Base-by-base conservation (phyloP, 805 yeast species). In the Candida ascalaphidarum region DNA sequence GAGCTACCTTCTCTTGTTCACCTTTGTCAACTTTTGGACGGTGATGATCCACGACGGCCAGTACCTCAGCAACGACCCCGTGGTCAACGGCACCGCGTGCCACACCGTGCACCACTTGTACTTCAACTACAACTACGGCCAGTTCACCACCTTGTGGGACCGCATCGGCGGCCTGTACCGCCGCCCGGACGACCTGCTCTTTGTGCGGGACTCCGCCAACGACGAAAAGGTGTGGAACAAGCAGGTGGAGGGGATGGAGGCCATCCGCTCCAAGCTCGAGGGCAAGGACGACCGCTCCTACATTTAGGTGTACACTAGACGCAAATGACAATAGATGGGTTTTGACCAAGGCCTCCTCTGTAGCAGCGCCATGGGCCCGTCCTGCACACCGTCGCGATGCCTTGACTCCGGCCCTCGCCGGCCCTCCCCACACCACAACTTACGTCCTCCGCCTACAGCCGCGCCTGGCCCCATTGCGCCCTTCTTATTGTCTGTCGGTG, bases 21-120 rank as follows among this genome's bases (percentile, higher is more conserved):
- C 89, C 1, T 80, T 86, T 58, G 96, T 92, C 40, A 89, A 92
- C 60, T 79, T 89, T 55, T 92, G 98, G 98, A 84, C 98, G 10
- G 95, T 92, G 23, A 81, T 89, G 92, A 92, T 92, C 50, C 98
- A 92, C 58, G 98, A 92, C 51, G 98, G 98, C 40, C 92, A 88
- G 53, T 92, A 86, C 57, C 56, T 89, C 66, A 81, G 95, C 24
- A 81, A 84, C 55, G 94, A 86, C 54, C 95, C 96, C 5, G 72
- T 85, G 33, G 81, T 92, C 41, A 92, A 92, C 58, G 98, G 98
- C 46, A 88, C 97, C 11, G 98, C 98, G 5, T 89, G 97, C 58
- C 98, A 92, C 63, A 88, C 98, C 1, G 77, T 89, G 26, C 98
- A 92, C 59, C 98, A 92, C 53, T 62, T 92, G 44, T 92, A 92